These are phyloP conservation scores for Arthrobotrys entomopaga DNA, from an alignment of 2,329 filamentous ascomycete genomes.

Conservation along the genomic window DNA sequence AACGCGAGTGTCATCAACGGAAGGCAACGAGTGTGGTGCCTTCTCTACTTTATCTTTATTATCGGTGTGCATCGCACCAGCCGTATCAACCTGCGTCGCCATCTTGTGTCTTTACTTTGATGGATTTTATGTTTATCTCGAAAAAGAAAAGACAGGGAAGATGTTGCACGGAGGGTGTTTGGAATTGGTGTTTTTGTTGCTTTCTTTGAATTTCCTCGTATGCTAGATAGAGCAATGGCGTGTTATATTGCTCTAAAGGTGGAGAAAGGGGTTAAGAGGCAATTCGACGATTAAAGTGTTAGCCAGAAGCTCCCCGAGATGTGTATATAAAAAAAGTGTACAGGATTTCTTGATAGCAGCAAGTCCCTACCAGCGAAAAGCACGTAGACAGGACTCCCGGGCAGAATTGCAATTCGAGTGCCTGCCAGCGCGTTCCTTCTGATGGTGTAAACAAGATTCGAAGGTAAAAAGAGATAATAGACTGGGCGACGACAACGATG, in stretches of 20 bases:
- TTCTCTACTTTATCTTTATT: conserved; percentile 59
- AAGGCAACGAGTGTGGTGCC: conserved; percentile 61
- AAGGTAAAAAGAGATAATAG: background rate
- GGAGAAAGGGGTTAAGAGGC: background rate
- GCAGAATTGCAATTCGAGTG: conserved; percentile 12
- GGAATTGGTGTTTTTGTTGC: conserved; percentile 1
- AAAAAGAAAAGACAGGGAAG: background rate
- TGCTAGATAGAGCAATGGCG: conserved; percentile 25
- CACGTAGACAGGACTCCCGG: conserved; percentile 43
- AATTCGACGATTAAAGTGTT: conserved; percentile 20
- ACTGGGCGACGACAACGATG: too few species aligned
- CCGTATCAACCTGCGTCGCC: conserved; percentile 44
- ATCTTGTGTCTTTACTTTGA: conserved; percentile 26
- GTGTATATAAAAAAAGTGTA: conserved; percentile 29
- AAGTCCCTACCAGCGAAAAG: conserved; percentile 54
- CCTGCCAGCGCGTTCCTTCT: conserved; percentile 23
- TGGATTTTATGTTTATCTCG: too few species aligned
- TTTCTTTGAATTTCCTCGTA: conserved; percentile 6
- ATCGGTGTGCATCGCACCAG: conserved; percentile 42
- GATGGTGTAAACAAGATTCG: conserved; percentile 2
- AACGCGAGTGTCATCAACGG: conserved; percentile 60
- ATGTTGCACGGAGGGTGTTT: conserved; percentile 12
- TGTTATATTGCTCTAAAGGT: conserved; percentile 25
- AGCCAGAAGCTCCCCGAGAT: conserved; percentile 44
- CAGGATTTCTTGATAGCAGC: conserved; percentile 38